Evolutionary conservation across 202 grass and related monocot genomes (phyloP), one percentile per base, ranked within the genome.

Genomic region (Saccharum hybrid): DNA sequence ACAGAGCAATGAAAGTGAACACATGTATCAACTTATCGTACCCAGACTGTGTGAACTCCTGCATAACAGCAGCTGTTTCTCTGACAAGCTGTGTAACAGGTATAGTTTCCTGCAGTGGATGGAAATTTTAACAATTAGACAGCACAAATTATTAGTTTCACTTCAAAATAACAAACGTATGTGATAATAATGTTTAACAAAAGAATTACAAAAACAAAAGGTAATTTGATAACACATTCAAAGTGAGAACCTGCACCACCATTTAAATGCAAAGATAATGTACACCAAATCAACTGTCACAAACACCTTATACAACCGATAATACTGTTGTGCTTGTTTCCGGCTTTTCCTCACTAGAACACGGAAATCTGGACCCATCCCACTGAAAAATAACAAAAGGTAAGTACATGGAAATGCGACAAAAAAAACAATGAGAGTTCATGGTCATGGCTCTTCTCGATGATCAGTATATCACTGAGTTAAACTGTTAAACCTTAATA

Each of bases 271-370:
- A 75, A 57, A 33, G 15, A 19, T 61, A 60, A 10, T 41, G 34
- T 71, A 30, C 5, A 68, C 38, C 38, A 84, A 78, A 82, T 67
- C 12, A 72, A 74, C 13, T 15, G 40, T 14, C 5, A 65, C 42
- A 56, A 66, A 57, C 90, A 98, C 93, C 93, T 96, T 98, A 81
- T 96, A 98, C 67, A 98, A 68, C 26, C 86, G 81, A 76, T 91
- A 94, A 87, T 98, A 98, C 23, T 98, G 93, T 14, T 98, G 96
- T 22, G 91, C 91, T 76, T 98, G 96, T 71, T 98, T 96, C 86
- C 93, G 90, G 68, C 96, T 96, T 96, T 98, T 98, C 73, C 91
- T 96, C 69, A 98, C 89, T 21, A 98, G 86, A 83, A 98, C 93
- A 11, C 93, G 93, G 52, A 90, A 98, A 89, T 98, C 96, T 8